These are phyloP conservation scores for Erodium maritimum DNA, from an alignment of 345 rosid genomes.

Conservation along the genomic window DNA sequence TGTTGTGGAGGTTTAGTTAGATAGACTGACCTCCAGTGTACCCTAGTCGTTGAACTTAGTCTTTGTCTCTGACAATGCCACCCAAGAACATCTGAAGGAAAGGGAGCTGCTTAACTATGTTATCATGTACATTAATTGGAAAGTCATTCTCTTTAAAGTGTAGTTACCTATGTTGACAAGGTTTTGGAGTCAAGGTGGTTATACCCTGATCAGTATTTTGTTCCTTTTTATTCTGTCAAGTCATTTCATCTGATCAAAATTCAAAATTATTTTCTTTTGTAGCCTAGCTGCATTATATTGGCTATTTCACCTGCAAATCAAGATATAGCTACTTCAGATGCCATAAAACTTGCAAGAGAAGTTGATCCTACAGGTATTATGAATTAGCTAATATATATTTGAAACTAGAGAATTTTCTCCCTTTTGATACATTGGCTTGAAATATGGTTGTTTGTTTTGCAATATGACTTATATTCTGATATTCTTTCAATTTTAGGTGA, in stretches of 20 bases:
- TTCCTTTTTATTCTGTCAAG: slow-evolving; percentile 1
- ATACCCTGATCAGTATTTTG: background rate
- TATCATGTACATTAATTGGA: no score
- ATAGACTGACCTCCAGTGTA: no score
- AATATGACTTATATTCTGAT: background rate
- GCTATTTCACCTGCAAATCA: slow-evolving; percentile 99
- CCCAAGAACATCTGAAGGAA: no score
- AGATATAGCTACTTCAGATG: slow-evolving; percentile 99
- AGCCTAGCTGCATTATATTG: slow-evolving; percentile 97
- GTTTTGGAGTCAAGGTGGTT: background rate
- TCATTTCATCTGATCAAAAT: slow-evolving; percentile 8
- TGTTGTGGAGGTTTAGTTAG: no score
- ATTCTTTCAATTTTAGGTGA: slow-evolving; percentile 46
- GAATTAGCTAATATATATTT: slow-evolving; percentile 9
- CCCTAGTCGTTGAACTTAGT: no score
- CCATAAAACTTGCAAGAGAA: slow-evolving; percentile 98
- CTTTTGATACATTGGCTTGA: background rate
- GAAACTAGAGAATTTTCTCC: background rate
- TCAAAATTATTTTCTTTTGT: slow-evolving; percentile 22
- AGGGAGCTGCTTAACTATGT: no score
- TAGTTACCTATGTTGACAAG: background rate
- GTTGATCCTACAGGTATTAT: slow-evolving; percentile 89
- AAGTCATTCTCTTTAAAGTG: background rate
- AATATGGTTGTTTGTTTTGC: background rate
- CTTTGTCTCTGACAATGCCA: background rate